Evolutionary conservation across 225 moss, liverwort and hornwort species (phyloP), one percentile per base, ranked within the genome.

Genomic region (Antitrichia curtipendula): DNA sequence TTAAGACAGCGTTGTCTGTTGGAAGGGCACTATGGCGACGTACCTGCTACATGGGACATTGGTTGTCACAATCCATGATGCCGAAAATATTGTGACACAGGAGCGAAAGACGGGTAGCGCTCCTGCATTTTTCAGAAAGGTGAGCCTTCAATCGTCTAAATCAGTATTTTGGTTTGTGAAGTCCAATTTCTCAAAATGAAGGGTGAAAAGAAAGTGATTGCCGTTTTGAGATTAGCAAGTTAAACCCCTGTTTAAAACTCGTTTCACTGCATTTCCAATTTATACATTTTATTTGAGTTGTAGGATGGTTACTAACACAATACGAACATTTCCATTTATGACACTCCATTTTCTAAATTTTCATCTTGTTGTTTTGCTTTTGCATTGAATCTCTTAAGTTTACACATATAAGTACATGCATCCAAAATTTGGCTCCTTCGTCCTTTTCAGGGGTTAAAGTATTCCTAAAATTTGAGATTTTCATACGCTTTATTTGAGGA

Each of bases 21-120:
- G 38, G 25, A 64, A 56, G 22, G 68, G 22, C 85, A 78, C 75
- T 50, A 95, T 95, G 95, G 95, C 95, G 80, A 87, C 78, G n/a
- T 93, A 91, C 84, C 82, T 92, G 90, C 82, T 95, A 20, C 95
- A 95, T 85, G 95, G 95, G 68, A 94, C 95, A 47, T 87, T 95
- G 76, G 89, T 91, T 63, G 94, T 94, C 81, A 89, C 91, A 16
- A 91, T 95, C 59, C 87, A 91, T 21, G 93, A 93, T 81, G 95
- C 92, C 13, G 82, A 91, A 68, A 90, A 93, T 54, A 84, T 95
- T 47, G 87, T 86, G 59, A 90, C 89, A 34, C 82, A 88, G 59
- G 93, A 93, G 47, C 94, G 95, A 84, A 87, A 86, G 78, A 70
- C 91, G 45, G 94, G 92, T 27, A 90, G 61, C 73, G 93, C 95